phyloP scores from a whole-genome alignment of 1,284 basidiomycete species.

The Ganoderma multipileum region DNA sequence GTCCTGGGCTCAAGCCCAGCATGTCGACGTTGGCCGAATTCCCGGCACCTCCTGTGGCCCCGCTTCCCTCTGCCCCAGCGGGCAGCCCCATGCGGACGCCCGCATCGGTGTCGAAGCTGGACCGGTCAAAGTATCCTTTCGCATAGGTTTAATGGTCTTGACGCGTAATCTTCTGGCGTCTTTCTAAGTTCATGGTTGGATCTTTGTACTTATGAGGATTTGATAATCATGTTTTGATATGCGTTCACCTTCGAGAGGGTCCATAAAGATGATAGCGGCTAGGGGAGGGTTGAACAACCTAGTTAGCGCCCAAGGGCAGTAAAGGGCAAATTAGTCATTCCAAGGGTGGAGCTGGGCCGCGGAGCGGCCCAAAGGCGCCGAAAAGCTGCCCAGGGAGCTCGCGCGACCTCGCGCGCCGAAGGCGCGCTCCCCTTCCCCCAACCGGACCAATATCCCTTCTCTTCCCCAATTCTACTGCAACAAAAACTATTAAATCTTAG shows the following conservation, averaged over 20 bases:
- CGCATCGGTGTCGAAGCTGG: slow-evolving; percentile 40
- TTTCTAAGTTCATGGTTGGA: neutral
- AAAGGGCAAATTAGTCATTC: too few species aligned
- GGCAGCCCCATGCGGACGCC: slow-evolving; percentile 10
- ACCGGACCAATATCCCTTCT: too few species aligned
- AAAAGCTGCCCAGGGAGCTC: too few species aligned
- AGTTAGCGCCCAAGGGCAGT: too few species aligned
- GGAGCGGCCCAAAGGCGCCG: too few species aligned
- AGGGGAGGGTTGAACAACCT: too few species aligned
- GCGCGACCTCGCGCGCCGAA: too few species aligned
- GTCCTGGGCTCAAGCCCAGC: slow-evolving; percentile 28
- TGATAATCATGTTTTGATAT: slow-evolving; percentile 14
- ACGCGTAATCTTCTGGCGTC: neutral
- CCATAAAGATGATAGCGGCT: too few species aligned
- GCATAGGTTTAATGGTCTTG: slow-evolving; percentile 1
- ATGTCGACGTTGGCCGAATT: slow-evolving; percentile 44
- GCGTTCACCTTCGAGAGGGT: neutral
- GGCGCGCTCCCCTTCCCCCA: too few species aligned
- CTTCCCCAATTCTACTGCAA: too few species aligned
- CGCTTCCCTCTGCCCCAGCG: slow-evolving; percentile 42
- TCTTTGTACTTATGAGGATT: slow-evolving; percentile 24
- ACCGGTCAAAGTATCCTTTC: slow-evolving; percentile 47
- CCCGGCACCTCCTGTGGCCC: slow-evolving; percentile 48
- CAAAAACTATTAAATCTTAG: too few species aligned
- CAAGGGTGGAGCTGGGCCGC: too few species aligned